Base-by-base conservation (phyloP, 139 green algal species). In the Chlamydomonas incerta region DNA sequence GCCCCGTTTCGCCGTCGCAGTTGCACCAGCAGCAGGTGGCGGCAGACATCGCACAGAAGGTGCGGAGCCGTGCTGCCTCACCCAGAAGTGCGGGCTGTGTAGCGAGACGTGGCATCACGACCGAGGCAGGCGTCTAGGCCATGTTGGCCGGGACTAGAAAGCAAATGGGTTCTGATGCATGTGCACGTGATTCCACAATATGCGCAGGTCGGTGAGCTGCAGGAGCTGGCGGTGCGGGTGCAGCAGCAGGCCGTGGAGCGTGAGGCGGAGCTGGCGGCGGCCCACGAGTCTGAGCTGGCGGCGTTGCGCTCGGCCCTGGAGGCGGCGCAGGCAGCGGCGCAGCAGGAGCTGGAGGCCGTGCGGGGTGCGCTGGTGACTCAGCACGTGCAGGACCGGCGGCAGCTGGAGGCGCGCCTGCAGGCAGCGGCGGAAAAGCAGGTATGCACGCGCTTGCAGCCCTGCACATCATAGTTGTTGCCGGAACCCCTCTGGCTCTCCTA, bases 191-290 rank as follows among this genome's bases (percentile, higher is more conserved):
- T 23, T 15, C 13, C 52, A 23, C 52, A 58, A 29, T 17, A 10
- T 1, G 8, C 68, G 26, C 72, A 83, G 77, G 77, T 83, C 23
- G 29, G 41, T 1, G 79, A 85, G 65, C 79, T 85, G 21, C 66
- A 75, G 47, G 65, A 75, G 47, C 79, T 85, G 35, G 79, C 66
- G 4, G 13, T 76, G 14, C 65, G 65, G 15, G 79, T 66, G 47
- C 79, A 85, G 66, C 79, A 75, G 47, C 79, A 85, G 50, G 41
- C 66, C 21, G 66, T 26, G 0, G 47, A 75, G 21, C 65, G 66
- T 4, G 79, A 85, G 63, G 65, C n/a, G 10, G 47, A 85, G 33
- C 29, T 76, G 0, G 28, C 13, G 21, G 60, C 23, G 60, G 24
- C 24, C 15, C 60, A 67, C 60, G 23, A 8, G 24, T 20, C 24